A percentile compares a stretch with the other conserved stretches of the same genome.
Conservation (phyloP, 495 filamentous ascomycete species). For the Aspergillus homomorphus region DNA sequence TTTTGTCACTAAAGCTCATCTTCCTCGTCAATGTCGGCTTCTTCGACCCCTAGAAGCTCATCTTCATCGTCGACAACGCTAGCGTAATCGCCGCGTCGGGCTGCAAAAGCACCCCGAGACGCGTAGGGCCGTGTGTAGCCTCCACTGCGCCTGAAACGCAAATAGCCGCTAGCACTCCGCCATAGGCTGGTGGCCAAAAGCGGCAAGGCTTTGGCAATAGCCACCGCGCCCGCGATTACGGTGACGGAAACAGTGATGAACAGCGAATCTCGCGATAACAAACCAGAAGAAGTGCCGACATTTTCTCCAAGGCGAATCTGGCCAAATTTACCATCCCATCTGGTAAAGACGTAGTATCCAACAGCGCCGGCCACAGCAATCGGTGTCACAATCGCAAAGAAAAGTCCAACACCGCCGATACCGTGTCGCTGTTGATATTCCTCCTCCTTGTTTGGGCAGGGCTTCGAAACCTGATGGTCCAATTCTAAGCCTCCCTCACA, state of each 20-base stretch:
- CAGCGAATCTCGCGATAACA: slow-evolving; percentile 61
- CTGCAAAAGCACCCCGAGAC: slow-evolving; percentile 78
- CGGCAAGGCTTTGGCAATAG: slow-evolving; percentile 71
- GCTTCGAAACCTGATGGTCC: slow-evolving; percentile 55
- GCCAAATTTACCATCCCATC: slow-evolving; percentile 88
- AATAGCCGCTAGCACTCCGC: slow-evolving; percentile 53
- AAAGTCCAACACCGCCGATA: slow-evolving; percentile 70
- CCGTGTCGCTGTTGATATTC: slow-evolving; percentile 73
- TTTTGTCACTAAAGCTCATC: slow-evolving; percentile 68
- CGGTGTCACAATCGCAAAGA: slow-evolving; percentile 78
- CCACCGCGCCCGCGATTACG: slow-evolving; percentile 71
- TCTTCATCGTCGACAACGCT: slow-evolving; percentile 90
- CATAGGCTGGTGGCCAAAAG: slow-evolving; percentile 64
- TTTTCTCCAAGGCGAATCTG: slow-evolving; percentile 79
- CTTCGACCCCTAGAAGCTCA: slow-evolving; percentile 85
- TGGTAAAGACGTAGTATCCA: slow-evolving; percentile 82
- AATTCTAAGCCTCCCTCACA: slow-evolving; percentile 70
- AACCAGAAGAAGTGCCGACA: slow-evolving; percentile 35
- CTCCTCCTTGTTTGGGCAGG: slow-evolving; percentile 74
- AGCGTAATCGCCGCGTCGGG: slow-evolving; percentile 78
- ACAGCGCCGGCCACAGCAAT: slow-evolving; percentile 62
- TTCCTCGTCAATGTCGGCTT: slow-evolving; percentile 81
- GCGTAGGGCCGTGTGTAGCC: slow-evolving; percentile 67
- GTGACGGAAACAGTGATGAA: slow-evolving; percentile 77
- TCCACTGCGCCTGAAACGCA: slow-evolving; percentile 30